Conservation (phyloP, 1,284 basidiomycete genomes). For the Xerocomus minutiporus region DNA sequence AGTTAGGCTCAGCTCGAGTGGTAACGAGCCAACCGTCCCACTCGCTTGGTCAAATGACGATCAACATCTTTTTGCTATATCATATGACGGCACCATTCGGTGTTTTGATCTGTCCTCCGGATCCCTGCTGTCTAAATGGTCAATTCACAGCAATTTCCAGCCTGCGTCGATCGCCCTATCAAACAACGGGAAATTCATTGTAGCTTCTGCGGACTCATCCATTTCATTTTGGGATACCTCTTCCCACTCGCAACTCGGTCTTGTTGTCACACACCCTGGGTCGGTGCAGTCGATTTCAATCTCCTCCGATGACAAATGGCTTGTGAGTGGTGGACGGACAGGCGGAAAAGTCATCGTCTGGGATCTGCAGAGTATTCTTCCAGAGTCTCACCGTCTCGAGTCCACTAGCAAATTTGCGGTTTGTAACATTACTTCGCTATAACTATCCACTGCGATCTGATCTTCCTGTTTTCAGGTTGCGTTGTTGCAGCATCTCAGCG, state of each 20-base stretch:
- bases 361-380: constrained; percentile 3
- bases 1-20: constrained; percentile 4
- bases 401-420: neutral
- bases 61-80: constrained; percentile 7
- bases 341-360: constrained; percentile 7
- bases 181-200: constrained; percentile 10
- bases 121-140: constrained; percentile 6
- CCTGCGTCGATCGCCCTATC: constrained; percentile 7
- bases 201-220: constrained; percentile 6
- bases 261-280: constrained; percentile 7
- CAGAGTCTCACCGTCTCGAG: neutral
- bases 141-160: constrained; percentile 4
- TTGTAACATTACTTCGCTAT: neutral
- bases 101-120: constrained; percentile 6
- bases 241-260: constrained; percentile 6
- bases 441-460: neutral
- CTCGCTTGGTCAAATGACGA: constrained; percentile 14
- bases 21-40: constrained; percentile 10
- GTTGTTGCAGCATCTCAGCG: constrained; percentile 1
- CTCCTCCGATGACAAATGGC: constrained; percentile 5
- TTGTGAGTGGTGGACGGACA: constrained; percentile 7
- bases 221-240: constrained; percentile 14
- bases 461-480: neutral
- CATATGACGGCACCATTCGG: constrained; percentile 6
- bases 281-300: constrained; percentile 10